Evolutionary conservation across 345 rosid genomes (phyloP), one percentile per base, ranked within the genome.

Genomic region (Eucalyptus sp.): DNA sequence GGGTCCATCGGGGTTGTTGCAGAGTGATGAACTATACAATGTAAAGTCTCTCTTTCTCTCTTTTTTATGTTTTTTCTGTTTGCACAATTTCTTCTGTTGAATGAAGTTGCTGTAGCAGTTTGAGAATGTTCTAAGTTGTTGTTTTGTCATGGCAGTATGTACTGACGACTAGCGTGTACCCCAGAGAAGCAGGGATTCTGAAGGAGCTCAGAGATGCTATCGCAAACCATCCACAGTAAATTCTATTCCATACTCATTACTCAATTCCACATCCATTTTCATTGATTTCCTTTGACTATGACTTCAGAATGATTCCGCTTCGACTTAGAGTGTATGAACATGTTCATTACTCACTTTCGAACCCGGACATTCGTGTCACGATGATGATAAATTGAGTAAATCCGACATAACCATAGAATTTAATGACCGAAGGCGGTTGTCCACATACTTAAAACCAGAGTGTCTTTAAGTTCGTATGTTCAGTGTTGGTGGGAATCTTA

Each of bases 121-220:
- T 81, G 41, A 64, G 13, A 43, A 12, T 29, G 15, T 22, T 41
- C 48, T 76, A 41, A 76, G 16, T 54, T 17, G 49, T 41, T 79
- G 6, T 87, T 31, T 50, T 24, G 50, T 14, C 87, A 58, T 88
- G 37, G 60, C 94, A 96, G 97, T 96, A 95, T 89, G 86, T 96
- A 31, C 88, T 94, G 83, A 95, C 91, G 92, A 96, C 95, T 2
- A 94, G 92, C 56, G 96, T 96, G 88, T 94, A 91, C 88, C 99
- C 98, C 6, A 94, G 96, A 7, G 99, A 96, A 86, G 91, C 92
- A 7, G 92, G 93, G 89, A 89, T 90, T 83, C 93, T 96, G 60
- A 96, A 90, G 92, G 97, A 96, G 91, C 94, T 96, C 9, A 93
- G 97, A 83, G 88, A 89, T 71, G 87, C 90, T n/a, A 96, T 95